Base-by-base conservation (phyloP, 257 asterid genomes). In the Sherardia arvensis region DNA sequence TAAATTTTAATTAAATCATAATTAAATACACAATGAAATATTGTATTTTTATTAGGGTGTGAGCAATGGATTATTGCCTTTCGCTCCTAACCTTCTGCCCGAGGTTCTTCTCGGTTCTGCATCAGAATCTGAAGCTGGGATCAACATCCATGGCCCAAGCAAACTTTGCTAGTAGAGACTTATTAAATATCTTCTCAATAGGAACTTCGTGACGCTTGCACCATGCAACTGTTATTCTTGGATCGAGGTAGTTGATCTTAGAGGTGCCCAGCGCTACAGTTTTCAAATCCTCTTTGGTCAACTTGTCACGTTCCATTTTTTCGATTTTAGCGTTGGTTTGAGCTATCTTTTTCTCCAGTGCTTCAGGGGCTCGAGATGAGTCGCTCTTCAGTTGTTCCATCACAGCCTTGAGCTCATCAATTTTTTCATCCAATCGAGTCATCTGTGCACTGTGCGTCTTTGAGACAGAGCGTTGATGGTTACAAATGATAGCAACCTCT, bases 121-220 rank as follows among this genome's bases (percentile, higher is more conserved):
- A 68, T 77, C 80, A 91, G 79, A 91, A 91, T 76, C 95, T 82
- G 87, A 88, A 91, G 73, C 49, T 26, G 8, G 98, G 98, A 63
- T 88, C 96, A 4, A 88, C 95, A 59, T 91, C 96, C 98, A 91
- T 91, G 53, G 98, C 90, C 98, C 98, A 91, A 4, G 96, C 66
- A 72, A 91, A 91, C 67, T 91, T 91, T n/a, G 87, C 96, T 73
- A 86, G 78, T 56, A 91, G 94, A 75, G 98, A 88, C 84, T 84
- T 91, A 86, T 83, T 91, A 78, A 91, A 91, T 7, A 91, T 86
- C 98, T 91, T 92, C 78, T 92, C 99, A 2, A 92, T 89, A 33
- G 99, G 99, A 73, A 92, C 99, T 75, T 92, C 97, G 4, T 78
- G 93, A 72, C 96, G 95, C 73, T 92, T 92, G 84, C 99, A 92